Evolutionary conservation across 2,329 filamentous ascomycete genomes (phyloP).

Genomic region (Xylaria sp.): DNA sequence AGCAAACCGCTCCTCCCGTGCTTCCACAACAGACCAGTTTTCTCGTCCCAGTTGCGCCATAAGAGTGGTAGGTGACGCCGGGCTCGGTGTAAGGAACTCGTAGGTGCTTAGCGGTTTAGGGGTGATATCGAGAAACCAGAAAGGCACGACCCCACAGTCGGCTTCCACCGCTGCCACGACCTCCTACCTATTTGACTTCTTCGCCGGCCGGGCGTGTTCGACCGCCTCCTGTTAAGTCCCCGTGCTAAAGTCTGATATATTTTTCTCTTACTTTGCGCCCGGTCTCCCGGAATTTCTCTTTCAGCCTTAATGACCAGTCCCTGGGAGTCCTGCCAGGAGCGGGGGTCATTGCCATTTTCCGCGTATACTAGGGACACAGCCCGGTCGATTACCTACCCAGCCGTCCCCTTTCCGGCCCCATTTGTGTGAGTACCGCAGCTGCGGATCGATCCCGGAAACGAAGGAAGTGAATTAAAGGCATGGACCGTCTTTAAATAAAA

Average conservation of each 20-base stretch:
- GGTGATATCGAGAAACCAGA: conserved; percentile 69
- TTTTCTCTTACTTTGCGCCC: conserved; percentile 41
- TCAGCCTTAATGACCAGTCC: too few relatives aligned
- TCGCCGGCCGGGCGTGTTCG: conserved; percentile 57
- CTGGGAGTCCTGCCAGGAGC: too few relatives aligned
- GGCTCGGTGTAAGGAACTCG: conserved; percentile 52
- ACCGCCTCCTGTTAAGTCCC: conserved; percentile 53
- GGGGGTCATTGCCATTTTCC: too few relatives aligned
- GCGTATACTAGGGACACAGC: too few relatives aligned
- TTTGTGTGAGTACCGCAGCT: conserved; percentile 51
- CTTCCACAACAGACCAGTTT: conserved; percentile 44
- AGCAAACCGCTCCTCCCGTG: conserved; percentile 33
- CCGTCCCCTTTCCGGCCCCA: conserved; percentile 59
- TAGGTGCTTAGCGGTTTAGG: conserved; percentile 53
- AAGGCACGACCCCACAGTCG: conserved; percentile 58
- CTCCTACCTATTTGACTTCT: conserved; percentile 65
- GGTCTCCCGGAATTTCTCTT: conserved; percentile 43
- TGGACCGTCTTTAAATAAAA: conserved; percentile 64
- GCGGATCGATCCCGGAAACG: conserved; percentile 46
- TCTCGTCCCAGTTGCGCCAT: conserved; percentile 54
- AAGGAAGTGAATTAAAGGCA: conserved; percentile 71
- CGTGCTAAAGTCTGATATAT: conserved; percentile 47
- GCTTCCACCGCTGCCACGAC: conserved; percentile 44
- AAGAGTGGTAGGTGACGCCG: conserved; percentile 51
- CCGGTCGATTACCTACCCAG: conserved; percentile 61